phyloP scores from a whole-genome alignment of 2,329 filamentous ascomycete genomes.

The Hymenoscyphus fraxineus region DNA sequence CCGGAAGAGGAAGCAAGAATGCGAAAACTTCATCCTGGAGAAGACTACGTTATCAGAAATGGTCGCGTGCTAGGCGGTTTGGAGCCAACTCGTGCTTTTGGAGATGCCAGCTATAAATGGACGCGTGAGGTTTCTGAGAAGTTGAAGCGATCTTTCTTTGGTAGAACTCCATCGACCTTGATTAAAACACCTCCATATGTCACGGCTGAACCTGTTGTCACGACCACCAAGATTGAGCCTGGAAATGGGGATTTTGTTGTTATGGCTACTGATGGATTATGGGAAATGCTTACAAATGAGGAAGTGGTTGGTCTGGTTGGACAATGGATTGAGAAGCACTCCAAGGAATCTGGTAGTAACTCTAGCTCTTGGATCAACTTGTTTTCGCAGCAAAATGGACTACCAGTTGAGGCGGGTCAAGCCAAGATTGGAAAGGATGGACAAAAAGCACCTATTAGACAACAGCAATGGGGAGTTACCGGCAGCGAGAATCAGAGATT shows the following conservation, averaged over 20 bases:
- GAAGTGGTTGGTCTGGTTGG: constrained; percentile 95
- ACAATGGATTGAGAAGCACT: constrained; percentile 88
- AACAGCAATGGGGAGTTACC: constrained; percentile 86
- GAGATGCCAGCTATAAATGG: constrained; percentile 98
- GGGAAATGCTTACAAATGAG: constrained; percentile 99
- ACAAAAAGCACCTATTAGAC: constrained; percentile 81
- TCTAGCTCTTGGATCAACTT: constrained; percentile 64
- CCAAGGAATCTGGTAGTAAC: constrained; percentile 28
- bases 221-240: constrained; percentile 86
- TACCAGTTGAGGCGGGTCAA: constrained; percentile 72
- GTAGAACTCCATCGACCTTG: constrained; percentile 68
- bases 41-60: constrained; percentile 81
- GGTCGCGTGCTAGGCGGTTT: constrained; percentile 88
- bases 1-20: constrained; percentile 79
- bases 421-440: constrained; percentile 53
- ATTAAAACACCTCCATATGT: constrained; percentile 94
- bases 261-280: constrained; percentile 92
- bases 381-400: constrained; percentile 51
- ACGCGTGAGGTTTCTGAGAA: constrained; percentile 76
- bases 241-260: constrained; percentile 92
- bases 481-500: constrained; percentile 75
- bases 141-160: constrained; percentile 83
- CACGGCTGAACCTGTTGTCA: constrained; percentile 91
- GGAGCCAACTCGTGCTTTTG: constrained; percentile 91
- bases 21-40: constrained; percentile 81